Conservation (phyloP, 148 eudicot species). For the Chenopodium berlandieri region DNA sequence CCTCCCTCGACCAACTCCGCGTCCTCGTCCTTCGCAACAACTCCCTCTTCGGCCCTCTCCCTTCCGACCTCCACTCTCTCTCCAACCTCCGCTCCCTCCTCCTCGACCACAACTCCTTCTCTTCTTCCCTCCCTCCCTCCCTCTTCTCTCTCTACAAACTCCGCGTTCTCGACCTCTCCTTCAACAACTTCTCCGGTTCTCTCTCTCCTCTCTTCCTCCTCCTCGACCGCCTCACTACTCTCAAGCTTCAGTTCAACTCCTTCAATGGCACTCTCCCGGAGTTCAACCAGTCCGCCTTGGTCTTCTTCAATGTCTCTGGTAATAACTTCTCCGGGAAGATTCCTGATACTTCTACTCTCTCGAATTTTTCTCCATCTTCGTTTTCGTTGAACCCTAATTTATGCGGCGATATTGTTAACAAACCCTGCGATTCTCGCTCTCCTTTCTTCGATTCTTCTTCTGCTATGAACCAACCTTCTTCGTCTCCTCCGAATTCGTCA, state of each 20-base stretch:
- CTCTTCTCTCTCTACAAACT: constrained; percentile 45
- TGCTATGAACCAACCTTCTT: constrained; percentile 16
- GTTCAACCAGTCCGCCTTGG: constrained; percentile 52
- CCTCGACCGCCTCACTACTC: constrained; percentile 46
- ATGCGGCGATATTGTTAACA: constrained; percentile 57
- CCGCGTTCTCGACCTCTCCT: constrained; percentile 53
- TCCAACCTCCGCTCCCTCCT: constrained; percentile 52
- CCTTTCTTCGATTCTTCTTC: constrained; percentile 63
- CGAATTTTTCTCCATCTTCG: constrained; percentile 36
- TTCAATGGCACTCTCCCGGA: constrained; percentile 55
- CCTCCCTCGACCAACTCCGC: constrained; percentile 61
- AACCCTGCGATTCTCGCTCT: constrained; percentile 39
- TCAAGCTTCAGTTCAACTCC: constrained; percentile 56
- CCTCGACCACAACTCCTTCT: constrained; percentile 52
- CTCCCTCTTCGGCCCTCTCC: constrained; percentile 69
- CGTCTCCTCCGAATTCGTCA: constrained; percentile 6
- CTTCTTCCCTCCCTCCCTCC: constrained; percentile 46
- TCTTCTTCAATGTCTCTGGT: constrained; percentile 48
- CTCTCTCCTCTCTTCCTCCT: constrained; percentile 37
- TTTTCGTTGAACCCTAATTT: constrained; percentile 54
- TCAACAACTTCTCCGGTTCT: constrained; percentile 51
- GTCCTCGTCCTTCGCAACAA: constrained; percentile 65
- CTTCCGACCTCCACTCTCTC: constrained; percentile 58
- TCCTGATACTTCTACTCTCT: constrained; percentile 48
- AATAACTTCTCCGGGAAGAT: constrained; percentile 62